Percentiles rank a stretch among this genome's conserved stretches.
phyloP scores from a whole-genome alignment of 1,139 yeast genomes.

The Protomyces arabidopsidicola region DNA sequence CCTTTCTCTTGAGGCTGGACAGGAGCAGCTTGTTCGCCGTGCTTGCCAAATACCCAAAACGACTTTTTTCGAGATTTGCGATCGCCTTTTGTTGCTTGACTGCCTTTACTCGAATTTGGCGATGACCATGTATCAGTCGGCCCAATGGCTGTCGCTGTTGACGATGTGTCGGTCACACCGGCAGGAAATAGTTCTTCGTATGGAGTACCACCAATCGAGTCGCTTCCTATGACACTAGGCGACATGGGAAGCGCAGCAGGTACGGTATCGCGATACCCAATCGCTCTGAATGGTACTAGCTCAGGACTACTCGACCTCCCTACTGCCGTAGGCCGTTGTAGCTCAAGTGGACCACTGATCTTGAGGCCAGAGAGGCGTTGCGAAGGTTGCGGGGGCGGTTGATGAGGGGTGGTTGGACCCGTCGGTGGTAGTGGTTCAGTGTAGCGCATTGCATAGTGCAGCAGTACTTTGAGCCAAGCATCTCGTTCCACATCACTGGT shows the following conservation, averaged over 20 bases:
- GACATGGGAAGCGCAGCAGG: not conserved
- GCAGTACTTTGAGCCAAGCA: conserved; percentile 62
- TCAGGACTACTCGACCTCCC: not conserved
- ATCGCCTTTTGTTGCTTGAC: not conserved
- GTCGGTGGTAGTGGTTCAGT: not conserved
- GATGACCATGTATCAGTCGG: not conserved
- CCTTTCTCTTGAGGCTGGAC: not conserved
- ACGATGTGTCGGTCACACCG: not conserved
- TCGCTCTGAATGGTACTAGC: not conserved
- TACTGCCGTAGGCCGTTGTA: not conserved
- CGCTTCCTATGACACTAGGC: not conserved
- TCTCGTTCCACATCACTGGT: conserved; percentile 78
- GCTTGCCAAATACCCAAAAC: conserved; percentile 29
- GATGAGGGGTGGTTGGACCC: not conserved
- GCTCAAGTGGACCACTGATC: not conserved
- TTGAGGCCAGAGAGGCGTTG: not conserved
- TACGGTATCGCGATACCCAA: not conserved
- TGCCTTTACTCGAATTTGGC: not conserved
- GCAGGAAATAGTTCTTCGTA: not conserved
- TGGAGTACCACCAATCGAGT: not conserved
- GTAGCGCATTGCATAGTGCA: conserved; percentile 43
- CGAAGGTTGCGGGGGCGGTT: not conserved
- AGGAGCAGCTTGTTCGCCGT: conserved; percentile 5
- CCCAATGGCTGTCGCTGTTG: not conserved
- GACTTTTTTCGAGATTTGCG: conserved; percentile 25